A percentile compares a stretch with the other conserved stretches of the same genome.
These are phyloP conservation scores for Podila epigama DNA, from an alignment of 192 early-diverging fungal genomes.

Conservation along the genomic window DNA sequence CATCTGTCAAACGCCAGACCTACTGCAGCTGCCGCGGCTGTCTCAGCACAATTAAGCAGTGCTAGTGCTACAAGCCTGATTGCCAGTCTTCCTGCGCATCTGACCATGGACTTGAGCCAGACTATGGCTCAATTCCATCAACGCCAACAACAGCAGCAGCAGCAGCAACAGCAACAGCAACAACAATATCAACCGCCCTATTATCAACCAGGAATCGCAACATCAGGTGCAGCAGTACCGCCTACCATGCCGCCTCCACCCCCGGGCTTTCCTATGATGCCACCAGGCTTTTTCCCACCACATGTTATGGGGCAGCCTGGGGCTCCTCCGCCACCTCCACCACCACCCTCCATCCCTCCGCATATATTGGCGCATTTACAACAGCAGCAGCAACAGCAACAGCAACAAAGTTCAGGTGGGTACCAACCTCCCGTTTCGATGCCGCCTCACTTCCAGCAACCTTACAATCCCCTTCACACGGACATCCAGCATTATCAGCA, in stretches of 20 bases:
- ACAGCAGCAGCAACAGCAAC: constrained; percentile 2
- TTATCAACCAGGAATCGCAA: too few species aligned
- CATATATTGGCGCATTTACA: neutral
- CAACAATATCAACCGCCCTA: neutral
- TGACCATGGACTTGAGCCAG: constrained; percentile 26
- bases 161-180: constrained; percentile 6
- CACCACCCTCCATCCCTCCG: neutral
- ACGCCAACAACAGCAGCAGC: constrained; percentile 9
- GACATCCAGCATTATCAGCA: constrained; percentile 13
- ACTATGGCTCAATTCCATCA: constrained; percentile 27
- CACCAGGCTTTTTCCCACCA: neutral
- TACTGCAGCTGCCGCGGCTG: constrained; percentile 31
- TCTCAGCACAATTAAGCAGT: constrained; percentile 19
- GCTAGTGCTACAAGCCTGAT: constrained; percentile 13
- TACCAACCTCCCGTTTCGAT: neutral
- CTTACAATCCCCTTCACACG: too few species aligned
- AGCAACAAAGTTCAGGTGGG: neutral
- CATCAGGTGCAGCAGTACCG: too few species aligned
- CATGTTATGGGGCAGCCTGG: neutral
- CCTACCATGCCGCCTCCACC: neutral
- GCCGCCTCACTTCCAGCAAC: constrained; percentile 18
- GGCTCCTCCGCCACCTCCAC: neutral
- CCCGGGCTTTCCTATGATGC: neutral
- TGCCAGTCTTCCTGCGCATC: constrained; percentile 14
- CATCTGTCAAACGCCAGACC: neutral